A percentile compares a stretch with the other conserved stretches of the same genome.
These are phyloP conservation scores for Tricholoma terreum DNA, from an alignment of 768 basidiomycete genomes.

Conservation along the genomic window DNA sequence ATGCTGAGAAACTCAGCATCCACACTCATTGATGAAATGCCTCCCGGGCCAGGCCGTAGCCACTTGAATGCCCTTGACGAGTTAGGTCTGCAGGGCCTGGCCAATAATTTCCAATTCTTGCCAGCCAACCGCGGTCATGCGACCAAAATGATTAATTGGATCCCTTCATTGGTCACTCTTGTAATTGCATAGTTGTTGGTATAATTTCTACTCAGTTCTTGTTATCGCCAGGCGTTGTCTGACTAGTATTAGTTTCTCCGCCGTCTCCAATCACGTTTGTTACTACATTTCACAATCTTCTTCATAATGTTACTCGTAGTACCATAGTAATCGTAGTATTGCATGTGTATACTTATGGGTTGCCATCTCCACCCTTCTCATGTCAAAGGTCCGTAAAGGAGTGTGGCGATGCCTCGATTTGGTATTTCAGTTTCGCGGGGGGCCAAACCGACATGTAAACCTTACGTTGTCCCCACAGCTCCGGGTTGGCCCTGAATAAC, in stretches of 20 bases:
- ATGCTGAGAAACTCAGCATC: conserved; percentile 55
- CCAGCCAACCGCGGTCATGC: conserved; percentile 51
- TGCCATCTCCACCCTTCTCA: too few relatives aligned
- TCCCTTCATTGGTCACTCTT: conserved; percentile 45
- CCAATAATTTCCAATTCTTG: conserved; percentile 70
- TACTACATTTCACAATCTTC: conserved; percentile 6
- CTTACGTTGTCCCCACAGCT: too few relatives aligned
- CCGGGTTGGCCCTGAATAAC: too few relatives aligned
- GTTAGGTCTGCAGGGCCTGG: conserved; percentile 69
- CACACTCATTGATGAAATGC: conserved; percentile 60
- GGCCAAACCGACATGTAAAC: too few relatives aligned
- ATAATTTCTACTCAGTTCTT: conserved; percentile 9
- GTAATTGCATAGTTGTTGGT: conserved; percentile 28
- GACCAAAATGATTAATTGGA: conserved; percentile 72
- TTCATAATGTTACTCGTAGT: too few relatives aligned
- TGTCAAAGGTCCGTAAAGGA: too few relatives aligned
- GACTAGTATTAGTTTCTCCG: conserved; percentile 1
- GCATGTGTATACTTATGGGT: too few relatives aligned
- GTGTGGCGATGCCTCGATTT: too few relatives aligned
- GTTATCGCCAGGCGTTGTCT: background rate
- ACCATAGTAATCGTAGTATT: too few relatives aligned
- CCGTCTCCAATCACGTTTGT: conserved; percentile 4
- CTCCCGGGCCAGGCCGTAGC: conserved; percentile 45
- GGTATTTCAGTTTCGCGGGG: too few relatives aligned
- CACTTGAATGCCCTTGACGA: conserved; percentile 66